Conservation (phyloP, 2,329 filamentous ascomycete species). For the Diaporthe batatas region DNA sequence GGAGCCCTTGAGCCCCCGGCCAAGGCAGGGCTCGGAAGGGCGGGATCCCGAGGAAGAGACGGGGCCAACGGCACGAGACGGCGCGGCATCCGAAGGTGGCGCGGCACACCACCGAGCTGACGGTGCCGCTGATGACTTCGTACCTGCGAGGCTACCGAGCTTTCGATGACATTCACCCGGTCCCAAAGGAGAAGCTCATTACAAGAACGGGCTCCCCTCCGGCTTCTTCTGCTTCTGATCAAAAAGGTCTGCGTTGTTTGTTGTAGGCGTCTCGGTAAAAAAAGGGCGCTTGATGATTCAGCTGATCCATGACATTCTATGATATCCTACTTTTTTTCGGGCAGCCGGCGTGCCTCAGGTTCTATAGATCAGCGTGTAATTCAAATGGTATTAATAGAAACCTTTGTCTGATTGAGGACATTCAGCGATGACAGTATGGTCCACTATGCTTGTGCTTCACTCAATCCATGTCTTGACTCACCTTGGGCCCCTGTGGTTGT, state of each 20-base stretch:
- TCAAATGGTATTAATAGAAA: constrained; percentile 22
- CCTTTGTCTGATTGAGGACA: neutral
- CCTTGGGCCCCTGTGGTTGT: neutral
- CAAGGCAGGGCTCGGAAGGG: constrained; percentile 47
- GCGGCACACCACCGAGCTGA: neutral
- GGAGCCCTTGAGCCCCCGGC: constrained; percentile 43
- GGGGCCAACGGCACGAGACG: constrained; percentile 29
- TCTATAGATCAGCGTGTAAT: constrained; percentile 12
- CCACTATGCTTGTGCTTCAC: too few relatives aligned
- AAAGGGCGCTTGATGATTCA: constrained; percentile 17
- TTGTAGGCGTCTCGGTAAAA: constrained; percentile 11
- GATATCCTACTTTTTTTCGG: constrained; percentile 31
- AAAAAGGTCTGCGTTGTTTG: constrained; percentile 3
- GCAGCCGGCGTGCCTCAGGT: constrained; percentile 19
- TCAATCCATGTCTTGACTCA: neutral
- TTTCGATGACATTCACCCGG: constrained; percentile 57
- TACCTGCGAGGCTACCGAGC: constrained; percentile 70
- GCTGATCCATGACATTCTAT: constrained; percentile 25
- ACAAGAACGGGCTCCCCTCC: neutral
- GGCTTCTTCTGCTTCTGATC: neutral
- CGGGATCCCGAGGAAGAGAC: constrained; percentile 44
- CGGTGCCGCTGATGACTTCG: constrained; percentile 55
- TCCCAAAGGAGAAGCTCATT: neutral
- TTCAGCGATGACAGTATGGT: neutral
- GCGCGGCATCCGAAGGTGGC: constrained; percentile 42